These are phyloP conservation scores for Cordyceps militaris DNA, from an alignment of 2,329 filamentous ascomycete genomes.

Conservation along the genomic window DNA sequence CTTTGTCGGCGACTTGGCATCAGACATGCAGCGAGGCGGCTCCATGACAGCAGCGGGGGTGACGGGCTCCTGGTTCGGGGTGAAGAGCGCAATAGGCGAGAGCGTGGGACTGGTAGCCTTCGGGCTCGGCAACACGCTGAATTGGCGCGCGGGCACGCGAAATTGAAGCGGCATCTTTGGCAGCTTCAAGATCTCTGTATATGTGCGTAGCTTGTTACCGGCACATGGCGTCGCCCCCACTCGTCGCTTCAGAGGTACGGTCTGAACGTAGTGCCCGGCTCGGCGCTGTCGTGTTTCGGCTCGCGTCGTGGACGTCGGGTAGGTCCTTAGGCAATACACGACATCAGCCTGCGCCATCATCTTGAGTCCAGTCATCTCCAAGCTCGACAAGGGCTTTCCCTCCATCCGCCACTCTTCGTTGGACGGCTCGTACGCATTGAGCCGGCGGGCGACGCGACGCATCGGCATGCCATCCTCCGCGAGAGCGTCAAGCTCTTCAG, in stretches of 20 bases:
- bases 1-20: constrained; percentile 27
- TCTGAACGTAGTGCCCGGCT: constrained; percentile 12
- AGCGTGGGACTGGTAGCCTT: background rate
- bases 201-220: constrained; percentile 23
- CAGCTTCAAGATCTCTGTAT: constrained; percentile 21
- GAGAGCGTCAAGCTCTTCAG: background rate
- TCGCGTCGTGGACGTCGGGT: background rate
- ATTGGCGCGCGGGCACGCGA: background rate
- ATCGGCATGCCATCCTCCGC: constrained; percentile 3
- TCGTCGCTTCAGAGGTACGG: constrained; percentile 25
- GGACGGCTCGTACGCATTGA: constrained; percentile 10
- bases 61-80: constrained; percentile 19
- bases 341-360: constrained; percentile 26
- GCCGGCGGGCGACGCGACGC: constrained; percentile 11
- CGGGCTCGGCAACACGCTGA: background rate
- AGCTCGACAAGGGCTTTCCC: constrained; percentile 13
- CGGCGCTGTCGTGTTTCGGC: constrained; percentile 1
- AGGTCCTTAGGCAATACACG: constrained; percentile 15
- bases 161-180: constrained; percentile 14
- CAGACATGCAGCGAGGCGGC: constrained; percentile 18
- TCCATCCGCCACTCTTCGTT: constrained; percentile 3
- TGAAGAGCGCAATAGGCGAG: background rate
- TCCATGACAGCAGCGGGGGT: constrained; percentile 20
- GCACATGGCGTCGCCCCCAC: constrained; percentile 16
- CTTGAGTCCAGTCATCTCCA: constrained; percentile 12